A percentile compares a stretch with the other conserved stretches of the same genome.
phyloP scores from a whole-genome alignment of 257 asterid species.

The Solanum chilense region DNA sequence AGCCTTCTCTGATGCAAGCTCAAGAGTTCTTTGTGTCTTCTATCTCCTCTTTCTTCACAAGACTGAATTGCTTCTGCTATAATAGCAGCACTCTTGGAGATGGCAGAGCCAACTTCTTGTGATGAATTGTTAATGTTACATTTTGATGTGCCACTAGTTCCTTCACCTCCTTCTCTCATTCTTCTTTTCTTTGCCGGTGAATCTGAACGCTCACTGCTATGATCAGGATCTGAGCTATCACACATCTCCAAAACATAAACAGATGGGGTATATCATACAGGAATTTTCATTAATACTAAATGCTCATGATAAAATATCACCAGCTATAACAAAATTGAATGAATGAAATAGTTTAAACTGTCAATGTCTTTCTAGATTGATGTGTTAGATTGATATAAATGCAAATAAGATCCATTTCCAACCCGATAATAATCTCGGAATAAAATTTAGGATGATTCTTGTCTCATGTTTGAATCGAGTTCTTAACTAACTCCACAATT shows the following conservation, averaged over 20 bases:
- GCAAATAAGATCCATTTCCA: neutral
- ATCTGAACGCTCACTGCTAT: neutral
- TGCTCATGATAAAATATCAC: neutral
- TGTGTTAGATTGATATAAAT: neutral
- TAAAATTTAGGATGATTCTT: neutral
- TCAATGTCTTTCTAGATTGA: neutral
- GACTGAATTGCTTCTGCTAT: constrained; percentile 68
- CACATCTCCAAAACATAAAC: constrained; percentile 1
- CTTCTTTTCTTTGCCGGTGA: constrained; percentile 3
- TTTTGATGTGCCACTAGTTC: neutral
- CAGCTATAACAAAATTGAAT: neutral
- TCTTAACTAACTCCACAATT: neutral
- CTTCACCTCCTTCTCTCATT: constrained; percentile 4
- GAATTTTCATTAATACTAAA: neutral
- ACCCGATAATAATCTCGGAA: neutral
- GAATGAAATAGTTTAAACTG: neutral
- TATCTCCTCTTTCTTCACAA: constrained; percentile 62
- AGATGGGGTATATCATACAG: neutral
- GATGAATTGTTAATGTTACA: neutral
- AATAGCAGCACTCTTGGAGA: constrained; percentile 45
- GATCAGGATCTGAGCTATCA: constrained; percentile 1
- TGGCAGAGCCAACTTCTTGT: constrained; percentile 54
- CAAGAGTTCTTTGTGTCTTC: constrained; percentile 57
- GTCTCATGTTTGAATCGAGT: neutral
- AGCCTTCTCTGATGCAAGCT: constrained; percentile 62